Evolutionary conservation across 2,329 filamentous ascomycete species (phyloP).

Genomic region (Fusarium paranaense): DNA sequence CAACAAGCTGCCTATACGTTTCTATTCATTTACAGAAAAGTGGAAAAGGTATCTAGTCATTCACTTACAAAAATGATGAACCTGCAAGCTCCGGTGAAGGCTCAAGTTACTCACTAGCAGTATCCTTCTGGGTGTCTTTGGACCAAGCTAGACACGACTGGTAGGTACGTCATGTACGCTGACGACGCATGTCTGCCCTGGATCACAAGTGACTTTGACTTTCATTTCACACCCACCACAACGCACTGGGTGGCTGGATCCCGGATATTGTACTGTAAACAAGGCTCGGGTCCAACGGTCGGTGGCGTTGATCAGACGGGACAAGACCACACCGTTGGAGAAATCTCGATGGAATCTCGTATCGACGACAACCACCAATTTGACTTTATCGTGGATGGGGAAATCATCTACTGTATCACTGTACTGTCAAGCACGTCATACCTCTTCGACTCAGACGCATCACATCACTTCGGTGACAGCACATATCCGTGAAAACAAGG

Average conservation of each 20-base stretch:
- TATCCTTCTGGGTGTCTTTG: neutral
- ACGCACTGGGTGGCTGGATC: neutral
- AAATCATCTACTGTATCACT: neutral
- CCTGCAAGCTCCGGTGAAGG: neutral
- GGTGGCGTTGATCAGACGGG: neutral
- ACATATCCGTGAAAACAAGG: neutral
- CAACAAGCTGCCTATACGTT: neutral
- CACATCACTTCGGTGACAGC: neutral
- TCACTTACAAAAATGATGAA: neutral
- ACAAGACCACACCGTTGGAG: neutral
- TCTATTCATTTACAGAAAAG: neutral
- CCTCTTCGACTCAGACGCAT: neutral
- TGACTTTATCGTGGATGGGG: constrained; percentile 3
- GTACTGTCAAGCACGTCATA: constrained; percentile 23
- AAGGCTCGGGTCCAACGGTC: neutral
- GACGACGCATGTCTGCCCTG: neutral
- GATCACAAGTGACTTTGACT: neutral
- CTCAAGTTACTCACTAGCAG: neutral
- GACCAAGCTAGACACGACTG: neutral
- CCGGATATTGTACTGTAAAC: neutral
- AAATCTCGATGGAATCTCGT: constrained; percentile 21
- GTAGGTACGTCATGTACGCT: neutral
- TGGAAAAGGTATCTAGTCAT: neutral
- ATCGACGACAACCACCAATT: constrained; percentile 1
- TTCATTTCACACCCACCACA: neutral